A percentile compares a stretch with the other conserved stretches of the same genome.
Conservation (phyloP, 306 rosid species). For the Hippophae rhamnoides region DNA sequence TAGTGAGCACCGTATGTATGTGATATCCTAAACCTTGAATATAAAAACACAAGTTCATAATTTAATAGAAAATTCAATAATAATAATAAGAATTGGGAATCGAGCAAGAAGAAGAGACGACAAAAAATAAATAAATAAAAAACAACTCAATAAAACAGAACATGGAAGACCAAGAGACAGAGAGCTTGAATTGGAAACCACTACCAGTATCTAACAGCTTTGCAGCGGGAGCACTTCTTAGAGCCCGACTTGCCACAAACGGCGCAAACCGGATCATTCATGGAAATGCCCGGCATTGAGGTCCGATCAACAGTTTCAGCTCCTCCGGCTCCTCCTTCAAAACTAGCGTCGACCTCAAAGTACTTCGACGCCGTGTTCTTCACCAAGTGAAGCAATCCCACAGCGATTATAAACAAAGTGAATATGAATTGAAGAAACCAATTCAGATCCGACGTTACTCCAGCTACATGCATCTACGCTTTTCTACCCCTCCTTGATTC, state of each 20-base stretch:
- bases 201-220: constrained; percentile 72
- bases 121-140: too few species aligned
- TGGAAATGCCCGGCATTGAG: constrained; percentile 47
- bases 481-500: constrained; percentile 21
- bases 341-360: constrained; percentile 78
- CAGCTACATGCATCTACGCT: constrained; percentile 78
- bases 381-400: constrained; percentile 52
- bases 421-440: constrained; percentile 65
- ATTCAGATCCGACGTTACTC: constrained; percentile 71
- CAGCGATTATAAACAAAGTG: constrained; percentile 29
- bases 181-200: too few species aligned
- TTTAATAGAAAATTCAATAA: too few species aligned
- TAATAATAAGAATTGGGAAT: too few species aligned
- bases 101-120: too few species aligned
- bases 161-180: too few species aligned
- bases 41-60: too few species aligned
- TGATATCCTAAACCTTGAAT: too few species aligned
- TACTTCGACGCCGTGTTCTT: constrained; percentile 79
- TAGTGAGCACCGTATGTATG: too few species aligned
- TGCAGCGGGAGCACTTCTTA: constrained; percentile 79
- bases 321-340: constrained; percentile 29
- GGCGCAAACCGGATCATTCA: constrained; percentile 32
- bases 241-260: constrained; percentile 40
- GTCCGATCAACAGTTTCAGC: constrained; percentile 26
- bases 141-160: too few species aligned